Base-by-base conservation (phyloP, 345 rosid species). In the Lepidium africanum region DNA sequence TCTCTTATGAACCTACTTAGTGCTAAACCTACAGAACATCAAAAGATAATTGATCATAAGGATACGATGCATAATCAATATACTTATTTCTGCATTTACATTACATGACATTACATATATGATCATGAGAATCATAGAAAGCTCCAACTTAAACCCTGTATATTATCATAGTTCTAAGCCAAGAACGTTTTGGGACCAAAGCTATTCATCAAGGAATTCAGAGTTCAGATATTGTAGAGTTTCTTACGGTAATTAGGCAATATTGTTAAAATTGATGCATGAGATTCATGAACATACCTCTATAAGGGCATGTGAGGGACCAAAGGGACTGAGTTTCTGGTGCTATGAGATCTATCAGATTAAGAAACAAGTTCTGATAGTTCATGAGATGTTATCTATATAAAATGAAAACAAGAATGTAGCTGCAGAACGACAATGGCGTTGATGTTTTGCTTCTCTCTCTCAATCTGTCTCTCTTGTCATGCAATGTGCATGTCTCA, bases 371-470 rank as follows among this genome's bases (percentile, higher is more conserved):
- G 65, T 64, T 39, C n/a, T 72, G 65, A 38, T 48, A 47, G 33
- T 12, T 56, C 30, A 39, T 13, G 76, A 50, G 41, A 51, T 49
- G 62, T 59, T 52, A 60, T 59, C 12, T 59, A 74, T 51, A 74
- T 43, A 27, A 59, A 23, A 52, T 25, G 43, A 60, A 51, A 33
- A 60, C 56, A 59, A 67, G 69, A 67, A 33, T 55, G 64, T 32
- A 72, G 76, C 64, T 72, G 65, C 59, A 16, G 62, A 73, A 66
- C 33, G 77, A 23, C 25, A 73, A 65, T 25, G 46, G 77, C 67
- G 62, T 65, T 73, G 46, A 73, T 66, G 72, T 50, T 66, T 73
- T 41, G 72, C 77, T 73, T 59, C 72, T 73, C 77, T 65, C 53
- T 73, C 77, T 73, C 66, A 66, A 52, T 74, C 40, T 67, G 14